These are phyloP conservation scores for Schwanniomyces vanrijiae DNA, from an alignment of 805 yeast species.

Conservation along the genomic window DNA sequence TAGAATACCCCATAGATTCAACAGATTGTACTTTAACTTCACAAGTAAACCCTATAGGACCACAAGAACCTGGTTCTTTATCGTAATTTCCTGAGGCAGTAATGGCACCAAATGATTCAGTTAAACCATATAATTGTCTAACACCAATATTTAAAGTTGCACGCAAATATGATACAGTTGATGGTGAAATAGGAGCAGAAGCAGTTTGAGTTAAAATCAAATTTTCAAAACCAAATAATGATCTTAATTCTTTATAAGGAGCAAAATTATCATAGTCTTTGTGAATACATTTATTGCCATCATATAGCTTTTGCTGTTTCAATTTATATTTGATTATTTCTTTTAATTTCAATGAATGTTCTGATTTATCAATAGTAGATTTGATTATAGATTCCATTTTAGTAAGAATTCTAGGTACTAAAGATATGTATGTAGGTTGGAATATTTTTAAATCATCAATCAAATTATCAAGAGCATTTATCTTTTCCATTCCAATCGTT, in stretches of 20 bases:
- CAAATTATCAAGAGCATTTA: slow-evolving; percentile 19
- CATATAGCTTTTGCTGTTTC: slow-evolving; percentile 30
- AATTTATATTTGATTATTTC: slow-evolving; percentile 19
- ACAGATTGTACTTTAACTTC: slow-evolving; percentile 19
- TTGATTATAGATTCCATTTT: slow-evolving; percentile 33
- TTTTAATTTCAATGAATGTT: slow-evolving; percentile 12
- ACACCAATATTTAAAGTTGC: slow-evolving; percentile 26
- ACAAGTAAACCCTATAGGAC: slow-evolving; percentile 15
- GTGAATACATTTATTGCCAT: slow-evolving; percentile 29
- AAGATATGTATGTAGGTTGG: slow-evolving; percentile 26
- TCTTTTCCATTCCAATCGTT: slow-evolving; percentile 7
- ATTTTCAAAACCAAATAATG: slow-evolving; percentile 31
- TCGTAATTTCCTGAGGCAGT: slow-evolving; percentile 18
- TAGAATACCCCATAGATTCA: slow-evolving; percentile 17
- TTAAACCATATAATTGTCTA: slow-evolving; percentile 38
- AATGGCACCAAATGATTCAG: slow-evolving; percentile 25
- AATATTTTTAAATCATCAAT: slow-evolving; percentile 30
- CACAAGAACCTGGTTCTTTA: slow-evolving; percentile 25
- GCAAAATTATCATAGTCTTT: slow-evolving; percentile 12
- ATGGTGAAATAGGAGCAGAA: slow-evolving; percentile 25
- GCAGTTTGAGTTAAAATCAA: slow-evolving; percentile 31
- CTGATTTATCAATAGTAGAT: slow-evolving; percentile 10
- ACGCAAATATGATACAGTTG: slow-evolving; percentile 22
- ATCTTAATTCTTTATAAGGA: slow-evolving; percentile 27
- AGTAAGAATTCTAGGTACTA: slow-evolving; percentile 37